Percentiles rank a stretch among this genome's conserved stretches.
These are phyloP conservation scores for Dipteronia sinensis DNA, from an alignment of 345 rosid genomes.

Conservation along the genomic window DNA sequence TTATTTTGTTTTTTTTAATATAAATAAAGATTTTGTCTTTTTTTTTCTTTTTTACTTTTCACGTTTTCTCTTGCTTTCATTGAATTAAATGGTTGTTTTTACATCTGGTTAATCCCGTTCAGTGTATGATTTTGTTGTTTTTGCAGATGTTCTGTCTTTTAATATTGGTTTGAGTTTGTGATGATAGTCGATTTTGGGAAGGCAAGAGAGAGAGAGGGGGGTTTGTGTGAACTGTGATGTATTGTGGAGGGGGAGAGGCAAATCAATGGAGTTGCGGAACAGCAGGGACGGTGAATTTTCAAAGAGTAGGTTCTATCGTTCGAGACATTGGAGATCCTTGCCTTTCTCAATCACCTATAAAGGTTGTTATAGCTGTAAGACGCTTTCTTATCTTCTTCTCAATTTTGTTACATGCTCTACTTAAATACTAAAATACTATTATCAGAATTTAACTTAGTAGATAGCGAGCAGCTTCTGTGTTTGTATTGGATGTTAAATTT, in stretches of 20 bases:
- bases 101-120: no score
- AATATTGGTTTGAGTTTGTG: no score
- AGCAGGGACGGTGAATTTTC: constrained; percentile 59
- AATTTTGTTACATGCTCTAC: not conserved
- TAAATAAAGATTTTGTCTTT: no score
- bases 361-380: constrained; percentile 72
- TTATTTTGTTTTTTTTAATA: no score
- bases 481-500: not conserved
- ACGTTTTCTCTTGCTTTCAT: not conserved
- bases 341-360: constrained; percentile 65
- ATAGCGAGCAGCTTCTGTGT: not conserved
- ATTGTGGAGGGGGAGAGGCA: constrained; percentile 49
- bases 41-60: no score
- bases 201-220: constrained; percentile 5
- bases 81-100: not conserved
- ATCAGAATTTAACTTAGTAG: not conserved
- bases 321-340: constrained; percentile 89
- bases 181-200: no score
- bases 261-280: constrained; percentile 78
- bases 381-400: constrained; percentile 20
- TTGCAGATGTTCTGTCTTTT: no score
- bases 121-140: no score
- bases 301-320: constrained; percentile 70
- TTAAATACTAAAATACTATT: not conserved
- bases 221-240: constrained; percentile 49